Evolutionary conservation across 2,329 filamentous ascomycete species (phyloP).

Genomic region (Rutstroemia sp.): DNA sequence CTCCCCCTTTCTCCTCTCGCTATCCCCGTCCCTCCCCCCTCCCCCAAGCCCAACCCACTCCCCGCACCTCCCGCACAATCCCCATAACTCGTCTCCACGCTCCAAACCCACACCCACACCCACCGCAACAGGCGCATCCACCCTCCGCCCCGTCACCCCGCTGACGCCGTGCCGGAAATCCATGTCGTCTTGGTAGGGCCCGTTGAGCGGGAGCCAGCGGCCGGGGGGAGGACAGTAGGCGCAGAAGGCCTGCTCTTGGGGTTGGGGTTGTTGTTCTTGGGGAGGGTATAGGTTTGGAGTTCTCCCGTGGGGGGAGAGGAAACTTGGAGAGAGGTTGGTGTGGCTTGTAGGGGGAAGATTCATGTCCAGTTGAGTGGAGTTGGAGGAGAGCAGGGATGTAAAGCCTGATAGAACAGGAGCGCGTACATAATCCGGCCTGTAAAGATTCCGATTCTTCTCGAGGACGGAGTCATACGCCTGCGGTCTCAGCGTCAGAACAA

Average conservation of each 20-base stretch:
- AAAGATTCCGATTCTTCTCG: neutral
- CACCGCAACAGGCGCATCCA: neutral
- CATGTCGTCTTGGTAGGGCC: conserved; percentile 1
- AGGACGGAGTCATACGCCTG: neutral
- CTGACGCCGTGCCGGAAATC: conserved; percentile 2
- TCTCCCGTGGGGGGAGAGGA: no score
- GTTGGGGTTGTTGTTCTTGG: neutral
- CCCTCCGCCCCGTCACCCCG: neutral
- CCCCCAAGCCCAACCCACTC: neutral
- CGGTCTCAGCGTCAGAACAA: neutral
- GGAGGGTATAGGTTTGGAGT: no score
- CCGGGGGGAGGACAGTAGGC: neutral
- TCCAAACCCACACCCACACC: neutral
- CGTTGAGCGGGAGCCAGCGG: neutral
- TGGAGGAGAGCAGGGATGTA: neutral
- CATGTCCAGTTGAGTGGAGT: no score
- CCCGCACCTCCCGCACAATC: neutral
- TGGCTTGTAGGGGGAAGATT: no score
- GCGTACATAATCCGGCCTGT: neutral
- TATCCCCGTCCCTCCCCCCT: neutral
- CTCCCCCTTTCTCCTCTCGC: no score
- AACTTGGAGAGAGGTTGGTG: no score
- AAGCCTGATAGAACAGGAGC: neutral
- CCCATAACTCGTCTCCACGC: neutral
- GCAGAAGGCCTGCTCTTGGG: neutral